phyloP scores from a whole-genome alignment of 495 filamentous ascomycete species.

The Sporormia fimetaria region DNA sequence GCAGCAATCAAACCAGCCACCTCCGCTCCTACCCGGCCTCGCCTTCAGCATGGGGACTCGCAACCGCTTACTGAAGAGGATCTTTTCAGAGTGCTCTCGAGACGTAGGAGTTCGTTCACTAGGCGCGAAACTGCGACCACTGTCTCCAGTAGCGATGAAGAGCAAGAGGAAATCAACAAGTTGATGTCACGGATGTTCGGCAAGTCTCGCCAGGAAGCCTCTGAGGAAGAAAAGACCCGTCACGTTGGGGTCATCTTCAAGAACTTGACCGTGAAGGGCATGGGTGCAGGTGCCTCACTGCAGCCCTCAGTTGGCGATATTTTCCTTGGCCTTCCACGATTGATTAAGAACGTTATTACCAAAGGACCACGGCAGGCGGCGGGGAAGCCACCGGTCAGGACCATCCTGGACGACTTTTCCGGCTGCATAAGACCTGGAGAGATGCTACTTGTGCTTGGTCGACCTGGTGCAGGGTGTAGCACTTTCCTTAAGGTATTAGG shows the following conservation, averaged over 20 bases:
- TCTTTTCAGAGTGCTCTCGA: conserved; percentile 40
- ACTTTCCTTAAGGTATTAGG: conserved; percentile 61
- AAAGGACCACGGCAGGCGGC: conserved; percentile 34
- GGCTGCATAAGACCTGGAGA: conserved; percentile 39
- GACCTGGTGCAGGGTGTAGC: conserved; percentile 61
- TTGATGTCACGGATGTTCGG: conserved; percentile 58
- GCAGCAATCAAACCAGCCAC: conserved; percentile 14
- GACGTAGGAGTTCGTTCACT: conserved; percentile 33
- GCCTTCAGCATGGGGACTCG: conserved; percentile 3
- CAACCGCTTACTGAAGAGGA: conserved; percentile 39
- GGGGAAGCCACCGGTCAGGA: conserved; percentile 45
- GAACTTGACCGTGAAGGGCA: conserved; percentile 48
- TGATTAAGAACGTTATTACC: conserved; percentile 37
- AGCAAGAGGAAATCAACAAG: conserved; percentile 46
- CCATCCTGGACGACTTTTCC: conserved; percentile 53
- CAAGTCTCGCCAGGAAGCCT: conserved; percentile 45
- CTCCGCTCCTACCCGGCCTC: conserved; percentile 4
- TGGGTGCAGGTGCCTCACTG: conserved; percentile 54
- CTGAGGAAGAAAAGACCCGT: conserved; percentile 51
- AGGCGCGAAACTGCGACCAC: conserved; percentile 18
- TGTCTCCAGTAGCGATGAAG: conserved; percentile 35
- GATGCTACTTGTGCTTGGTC: conserved; percentile 56
- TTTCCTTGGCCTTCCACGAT: conserved; percentile 45
- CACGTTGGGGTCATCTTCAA: conserved; percentile 34
- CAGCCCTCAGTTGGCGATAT: conserved; percentile 56